Evolutionary conservation across 1,284 basidiomycete species (phyloP).

Genomic region (Clitocybe nebularis): DNA sequence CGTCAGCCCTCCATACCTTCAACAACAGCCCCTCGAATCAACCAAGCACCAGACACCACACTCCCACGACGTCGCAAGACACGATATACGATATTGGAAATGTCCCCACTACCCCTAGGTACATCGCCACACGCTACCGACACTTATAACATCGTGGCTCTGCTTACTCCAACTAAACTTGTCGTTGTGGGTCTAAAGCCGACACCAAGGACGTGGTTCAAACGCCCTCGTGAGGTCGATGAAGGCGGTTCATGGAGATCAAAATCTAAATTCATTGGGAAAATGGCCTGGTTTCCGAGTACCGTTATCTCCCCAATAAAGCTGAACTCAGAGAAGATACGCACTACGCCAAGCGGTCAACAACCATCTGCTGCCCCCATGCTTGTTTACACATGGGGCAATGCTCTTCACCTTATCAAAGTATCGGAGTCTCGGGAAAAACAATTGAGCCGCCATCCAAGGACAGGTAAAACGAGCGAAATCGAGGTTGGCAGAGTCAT

Average conservation of each 20-base stretch:
- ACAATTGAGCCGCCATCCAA: slow-evolving; percentile 47
- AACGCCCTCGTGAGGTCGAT: slow-evolving; percentile 59
- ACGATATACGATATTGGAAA: slow-evolving; percentile 68
- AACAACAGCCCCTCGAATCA: slow-evolving; percentile 9
- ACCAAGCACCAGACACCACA: slow-evolving; percentile 14
- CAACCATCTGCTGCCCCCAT: slow-evolving; percentile 39
- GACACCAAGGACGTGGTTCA: slow-evolving; percentile 89
- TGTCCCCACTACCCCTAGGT: slow-evolving; percentile 83
- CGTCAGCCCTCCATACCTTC: slow-evolving; percentile 12
- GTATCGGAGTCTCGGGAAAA: slow-evolving; percentile 60
- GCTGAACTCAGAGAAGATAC: slow-evolving; percentile 21
- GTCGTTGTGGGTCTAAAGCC: slow-evolving; percentile 94
- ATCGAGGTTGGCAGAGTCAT: slow-evolving; percentile 62
- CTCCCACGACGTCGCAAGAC: slow-evolving; percentile 39
- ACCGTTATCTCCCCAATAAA: slow-evolving; percentile 24
- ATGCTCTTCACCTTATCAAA: slow-evolving; percentile 57
- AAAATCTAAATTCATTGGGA: slow-evolving; percentile 51
- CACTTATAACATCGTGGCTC: slow-evolving; percentile 77
- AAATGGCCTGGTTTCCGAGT: slow-evolving; percentile 79
- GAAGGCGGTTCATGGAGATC: slow-evolving; percentile 36
- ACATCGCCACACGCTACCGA: slow-evolving; percentile 76
- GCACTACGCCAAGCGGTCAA: slow-evolving; percentile 19
- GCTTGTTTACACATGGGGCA: slow-evolving; percentile 84
- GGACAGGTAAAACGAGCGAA: slow-evolving; percentile 56
- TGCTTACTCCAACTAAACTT: slow-evolving; percentile 88